A percentile compares a stretch with the other conserved stretches of the same genome.
Evolutionary conservation across 148 eudicot genomes (phyloP).

Genomic region (Camellia granthamiana): DNA sequence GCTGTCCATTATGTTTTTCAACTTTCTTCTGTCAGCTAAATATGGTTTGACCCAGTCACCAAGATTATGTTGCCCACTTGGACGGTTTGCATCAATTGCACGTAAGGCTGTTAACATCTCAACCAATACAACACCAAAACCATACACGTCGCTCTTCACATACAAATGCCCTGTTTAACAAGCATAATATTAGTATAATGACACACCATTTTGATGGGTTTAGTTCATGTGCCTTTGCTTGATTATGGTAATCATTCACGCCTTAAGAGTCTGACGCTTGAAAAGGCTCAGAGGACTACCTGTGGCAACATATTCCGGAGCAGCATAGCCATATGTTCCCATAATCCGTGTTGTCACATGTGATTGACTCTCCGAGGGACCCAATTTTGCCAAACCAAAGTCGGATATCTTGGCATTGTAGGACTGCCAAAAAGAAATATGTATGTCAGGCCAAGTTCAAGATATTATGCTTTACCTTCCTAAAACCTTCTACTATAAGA

Average conservation of each 20-base stretch:
- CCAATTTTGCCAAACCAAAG: constrained; percentile 73
- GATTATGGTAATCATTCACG: not conserved
- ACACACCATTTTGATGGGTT: not conserved
- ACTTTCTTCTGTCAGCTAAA: constrained; percentile 47
- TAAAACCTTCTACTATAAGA: not conserved
- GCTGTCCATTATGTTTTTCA: constrained; percentile 63
- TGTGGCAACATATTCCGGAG: constrained; percentile 84
- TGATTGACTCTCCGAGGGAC: constrained; percentile 66
- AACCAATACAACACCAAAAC: constrained; percentile 69
- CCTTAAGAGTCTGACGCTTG: not conserved
- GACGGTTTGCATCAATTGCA: constrained; percentile 58
- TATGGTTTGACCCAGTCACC: constrained; percentile 72
- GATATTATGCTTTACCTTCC: not conserved
- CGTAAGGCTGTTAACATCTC: constrained; percentile 68
- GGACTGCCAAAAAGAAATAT: constrained; percentile 31
- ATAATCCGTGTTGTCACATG: constrained; percentile 73
- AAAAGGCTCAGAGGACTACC: constrained; percentile 35
- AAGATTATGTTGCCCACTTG: constrained; percentile 39
- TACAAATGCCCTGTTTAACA: constrained; percentile 66
- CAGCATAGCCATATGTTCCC: constrained; percentile 84
- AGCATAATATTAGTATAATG: not conserved
- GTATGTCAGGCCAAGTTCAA: not conserved
- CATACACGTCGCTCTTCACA: constrained; percentile 79
- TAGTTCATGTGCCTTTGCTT: not conserved
- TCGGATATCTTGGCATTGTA: constrained; percentile 75